Percentiles rank a stretch among this genome's conserved stretches.
These are phyloP conservation scores for Oryza punctata DNA, from an alignment of 176 grass and related monocot genomes.

Conservation along the genomic window DNA sequence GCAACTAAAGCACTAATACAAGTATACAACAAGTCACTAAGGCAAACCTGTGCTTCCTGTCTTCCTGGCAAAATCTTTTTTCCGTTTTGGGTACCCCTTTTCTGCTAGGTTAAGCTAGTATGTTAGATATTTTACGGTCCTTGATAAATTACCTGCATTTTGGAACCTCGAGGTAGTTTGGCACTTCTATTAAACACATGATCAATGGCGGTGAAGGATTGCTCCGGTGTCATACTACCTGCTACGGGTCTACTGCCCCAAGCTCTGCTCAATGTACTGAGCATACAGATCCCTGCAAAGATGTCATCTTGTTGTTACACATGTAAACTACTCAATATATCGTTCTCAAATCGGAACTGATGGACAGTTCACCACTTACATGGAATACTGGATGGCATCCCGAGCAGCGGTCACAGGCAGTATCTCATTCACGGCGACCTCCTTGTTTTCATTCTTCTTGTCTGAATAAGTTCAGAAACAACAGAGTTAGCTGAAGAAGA, in stretches of 20 bases:
- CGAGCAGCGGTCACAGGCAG: conserved; percentile 48
- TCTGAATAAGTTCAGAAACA: conserved; percentile 44
- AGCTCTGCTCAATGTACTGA: conserved; percentile 59
- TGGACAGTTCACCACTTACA: conserved; percentile 40
- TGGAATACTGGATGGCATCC: conserved; percentile 67
- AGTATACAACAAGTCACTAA: not conserved
- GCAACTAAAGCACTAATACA: not conserved
- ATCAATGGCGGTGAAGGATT: not conserved
- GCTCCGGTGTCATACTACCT: conserved; percentile 4
- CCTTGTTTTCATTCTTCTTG: conserved; percentile 86
- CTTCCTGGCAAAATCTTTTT: not conserved
- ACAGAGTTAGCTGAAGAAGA: not conserved
- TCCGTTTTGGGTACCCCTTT: not conserved
- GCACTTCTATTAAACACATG: not conserved
- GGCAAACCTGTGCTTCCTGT: not conserved
- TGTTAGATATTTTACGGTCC: not conserved
- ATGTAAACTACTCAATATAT: not conserved
- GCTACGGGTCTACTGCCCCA: conserved; percentile 39
- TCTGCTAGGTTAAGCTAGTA: not conserved
- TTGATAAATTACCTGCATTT: too few relatives aligned
- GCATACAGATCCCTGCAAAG: conserved; percentile 63
- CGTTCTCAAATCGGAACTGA: not conserved
- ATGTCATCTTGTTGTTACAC: not conserved
- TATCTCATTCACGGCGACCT: conserved; percentile 66
- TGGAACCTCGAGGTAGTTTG: too few relatives aligned